Conservation (phyloP, 2,329 filamentous ascomycete genomes). For the Fusarium albidum region DNA sequence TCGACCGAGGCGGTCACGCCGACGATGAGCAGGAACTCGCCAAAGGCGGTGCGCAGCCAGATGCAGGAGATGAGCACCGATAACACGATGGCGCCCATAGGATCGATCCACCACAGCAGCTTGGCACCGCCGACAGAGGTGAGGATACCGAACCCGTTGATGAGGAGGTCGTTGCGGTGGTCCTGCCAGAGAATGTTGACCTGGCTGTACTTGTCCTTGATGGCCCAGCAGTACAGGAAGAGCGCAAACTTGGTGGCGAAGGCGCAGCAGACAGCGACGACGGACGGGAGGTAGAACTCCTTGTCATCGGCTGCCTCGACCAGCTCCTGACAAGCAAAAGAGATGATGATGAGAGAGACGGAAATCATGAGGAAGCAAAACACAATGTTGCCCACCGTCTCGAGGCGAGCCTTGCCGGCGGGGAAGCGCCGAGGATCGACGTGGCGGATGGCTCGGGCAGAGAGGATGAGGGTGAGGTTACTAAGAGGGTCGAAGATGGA, state of each 20-base stretch:
- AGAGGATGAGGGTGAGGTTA: slow-evolving; percentile 86
- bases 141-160: slow-evolving; percentile 92
- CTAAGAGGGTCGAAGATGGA: slow-evolving; percentile 91
- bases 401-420: slow-evolving; percentile 90
- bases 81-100: slow-evolving; percentile 86
- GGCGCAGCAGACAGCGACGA: slow-evolving; percentile 84
- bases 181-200: slow-evolving; percentile 95
- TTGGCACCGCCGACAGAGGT: slow-evolving; percentile 92
- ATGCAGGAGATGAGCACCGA: slow-evolving; percentile 79
- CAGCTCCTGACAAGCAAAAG: slow-evolving; percentile 81
- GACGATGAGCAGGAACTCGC: slow-evolving; percentile 90
- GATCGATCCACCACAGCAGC: slow-evolving; percentile 94
- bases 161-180: slow-evolving; percentile 95
- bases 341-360: slow-evolving; percentile 91
- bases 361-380: slow-evolving; percentile 97
- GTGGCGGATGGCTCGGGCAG: slow-evolving; percentile 84
- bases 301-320: slow-evolving; percentile 63
- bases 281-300: slow-evolving; percentile 79
- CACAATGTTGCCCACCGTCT: slow-evolving; percentile 93
- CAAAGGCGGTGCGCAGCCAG: slow-evolving; percentile 86
- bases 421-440: slow-evolving; percentile 90
- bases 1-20: slow-evolving; percentile 87
- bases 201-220: slow-evolving; percentile 91
- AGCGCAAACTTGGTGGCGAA: slow-evolving; percentile 84
- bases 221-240: slow-evolving; percentile 91